phyloP scores from a whole-genome alignment of 2,329 filamentous ascomycete genomes.

The Penicillium sp. region DNA sequence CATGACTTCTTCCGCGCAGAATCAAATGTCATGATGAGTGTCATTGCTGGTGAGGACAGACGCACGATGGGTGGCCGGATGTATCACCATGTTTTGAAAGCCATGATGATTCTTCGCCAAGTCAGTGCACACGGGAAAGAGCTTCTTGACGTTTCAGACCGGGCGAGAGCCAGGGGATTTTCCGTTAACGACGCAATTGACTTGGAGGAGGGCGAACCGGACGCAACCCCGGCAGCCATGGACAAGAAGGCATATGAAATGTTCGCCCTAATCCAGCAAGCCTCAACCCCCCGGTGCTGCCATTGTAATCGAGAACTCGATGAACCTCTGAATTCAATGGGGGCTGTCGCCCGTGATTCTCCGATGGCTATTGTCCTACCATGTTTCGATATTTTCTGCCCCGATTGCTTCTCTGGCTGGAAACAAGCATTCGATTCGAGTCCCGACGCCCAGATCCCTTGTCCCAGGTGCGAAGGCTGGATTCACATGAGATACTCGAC shows the following conservation, averaged over 20 bases:
- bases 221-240: slow-evolving; percentile 57
- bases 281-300: slow-evolving; percentile 71
- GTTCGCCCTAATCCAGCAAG: slow-evolving; percentile 79
- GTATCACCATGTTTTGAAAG: slow-evolving; percentile 92
- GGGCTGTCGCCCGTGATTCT: slow-evolving; percentile 50
- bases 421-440: slow-evolving; percentile 53
- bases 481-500: slow-evolving; percentile 66
- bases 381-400: slow-evolving; percentile 84
- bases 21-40: slow-evolving; percentile 74
- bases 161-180: slow-evolving; percentile 75
- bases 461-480: slow-evolving; percentile 66
- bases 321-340: slow-evolving; percentile 54
- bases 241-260: slow-evolving; percentile 80
- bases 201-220: slow-evolving; percentile 71
- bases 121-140: slow-evolving; percentile 95
- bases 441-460: slow-evolving; percentile 54
- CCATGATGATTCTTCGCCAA: slow-evolving; percentile 82
- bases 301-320: slow-evolving; percentile 66
- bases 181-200: slow-evolving; percentile 86
- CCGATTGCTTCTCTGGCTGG: slow-evolving; percentile 65
- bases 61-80: slow-evolving; percentile 75
- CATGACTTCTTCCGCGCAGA: slow-evolving; percentile 85
- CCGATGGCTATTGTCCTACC: slow-evolving; percentile 73
- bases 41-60: slow-evolving; percentile 65
- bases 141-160: slow-evolving; percentile 78